Percentiles rank a stretch among this genome's conserved stretches.
Evolutionary conservation across 2,329 filamentous ascomycete species (phyloP).

Genomic region (Exserohilum rostratum): DNA sequence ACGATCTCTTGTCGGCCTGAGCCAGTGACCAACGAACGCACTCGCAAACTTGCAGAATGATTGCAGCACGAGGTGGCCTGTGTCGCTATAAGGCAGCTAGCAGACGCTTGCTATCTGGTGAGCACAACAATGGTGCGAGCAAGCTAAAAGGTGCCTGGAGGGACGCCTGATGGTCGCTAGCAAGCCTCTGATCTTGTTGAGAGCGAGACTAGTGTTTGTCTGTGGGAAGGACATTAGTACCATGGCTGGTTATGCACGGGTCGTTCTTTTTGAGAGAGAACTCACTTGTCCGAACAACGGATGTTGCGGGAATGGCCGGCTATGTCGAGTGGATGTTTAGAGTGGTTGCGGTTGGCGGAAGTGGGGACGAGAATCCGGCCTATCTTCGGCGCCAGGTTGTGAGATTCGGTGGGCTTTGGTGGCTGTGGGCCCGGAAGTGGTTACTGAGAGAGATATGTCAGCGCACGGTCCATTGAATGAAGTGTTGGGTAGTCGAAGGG

Average conservation of each 20-base stretch:
- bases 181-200: conserved; percentile 36
- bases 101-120: conserved; percentile 40
- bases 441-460: conserved; percentile 36
- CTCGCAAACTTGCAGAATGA: conserved; percentile 38
- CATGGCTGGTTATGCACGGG: conserved; percentile 25
- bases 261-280: conserved; percentile 19
- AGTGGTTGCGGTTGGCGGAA: conserved; percentile 27
- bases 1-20: conserved; percentile 43
- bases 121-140: conserved; percentile 43
- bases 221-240: conserved; percentile 40
- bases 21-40: conserved; percentile 47
- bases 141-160: conserved; percentile 40
- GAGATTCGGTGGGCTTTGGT: conserved; percentile 31
- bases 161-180: conserved; percentile 36
- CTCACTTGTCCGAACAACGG: conserved; percentile 37
- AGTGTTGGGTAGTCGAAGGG: conserved; percentile 35
- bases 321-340: conserved; percentile 18
- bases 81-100: conserved; percentile 45
- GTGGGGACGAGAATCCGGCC: conserved; percentile 27
- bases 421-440: conserved; percentile 30
- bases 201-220: conserved; percentile 36
- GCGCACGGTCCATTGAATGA: conserved; percentile 28
- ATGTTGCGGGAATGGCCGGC: conserved; percentile 9
- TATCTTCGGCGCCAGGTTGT: conserved; percentile 27
- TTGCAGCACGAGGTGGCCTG: conserved; percentile 48